phyloP scores from a whole-genome alignment of 2,329 filamentous ascomycete species.

The Hawksworthiomyces lignivorus region DNA sequence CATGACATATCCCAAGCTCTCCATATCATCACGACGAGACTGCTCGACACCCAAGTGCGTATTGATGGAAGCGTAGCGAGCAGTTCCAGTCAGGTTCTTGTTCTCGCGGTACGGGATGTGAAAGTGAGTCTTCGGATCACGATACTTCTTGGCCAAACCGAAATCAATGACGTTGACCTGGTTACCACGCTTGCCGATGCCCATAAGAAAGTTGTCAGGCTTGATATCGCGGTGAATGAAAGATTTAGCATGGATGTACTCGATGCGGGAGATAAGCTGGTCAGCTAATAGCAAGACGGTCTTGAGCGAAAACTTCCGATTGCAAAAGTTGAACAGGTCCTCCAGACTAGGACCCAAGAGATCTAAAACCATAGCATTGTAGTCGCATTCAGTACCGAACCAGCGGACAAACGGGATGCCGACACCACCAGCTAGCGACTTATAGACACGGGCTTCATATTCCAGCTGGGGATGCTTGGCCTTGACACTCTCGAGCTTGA shows the following conservation, averaged over 20 bases:
- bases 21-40: slow-evolving; percentile 98
- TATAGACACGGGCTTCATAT: slow-evolving; percentile 94
- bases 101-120: slow-evolving; percentile 99
- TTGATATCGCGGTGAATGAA: slow-evolving; percentile 99
- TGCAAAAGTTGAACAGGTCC: slow-evolving; percentile 99
- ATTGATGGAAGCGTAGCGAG: slow-evolving; percentile 98
- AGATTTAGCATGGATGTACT: slow-evolving; percentile 99
- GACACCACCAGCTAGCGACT: slow-evolving; percentile 86
- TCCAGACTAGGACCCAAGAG: slow-evolving; percentile 92
- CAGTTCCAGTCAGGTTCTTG: slow-evolving; percentile 99
- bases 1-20: slow-evolving; percentile 98
- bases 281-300: slow-evolving; percentile 94
- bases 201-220: slow-evolving; percentile 99
- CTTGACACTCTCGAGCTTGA: slow-evolving; percentile 99
- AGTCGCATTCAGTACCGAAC: slow-evolving; percentile 99
- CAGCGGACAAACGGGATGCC: slow-evolving; percentile 98
- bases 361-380: slow-evolving; percentile 99
- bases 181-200: slow-evolving; percentile 97
- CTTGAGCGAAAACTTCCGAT: slow-evolving; percentile 98
- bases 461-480: slow-evolving; percentile 98
- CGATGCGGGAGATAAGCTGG: slow-evolving; percentile 97
- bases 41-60: slow-evolving; percentile 97
- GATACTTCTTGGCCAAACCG: slow-evolving; percentile 98
- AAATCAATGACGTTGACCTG: slow-evolving; percentile 99
- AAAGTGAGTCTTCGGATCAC: slow-evolving; percentile 99